Evolutionary conservation across 352 stramenopile genomes (phyloP), one percentile per base, ranked within the genome.

Genomic region (Phytophthora syringae): DNA sequence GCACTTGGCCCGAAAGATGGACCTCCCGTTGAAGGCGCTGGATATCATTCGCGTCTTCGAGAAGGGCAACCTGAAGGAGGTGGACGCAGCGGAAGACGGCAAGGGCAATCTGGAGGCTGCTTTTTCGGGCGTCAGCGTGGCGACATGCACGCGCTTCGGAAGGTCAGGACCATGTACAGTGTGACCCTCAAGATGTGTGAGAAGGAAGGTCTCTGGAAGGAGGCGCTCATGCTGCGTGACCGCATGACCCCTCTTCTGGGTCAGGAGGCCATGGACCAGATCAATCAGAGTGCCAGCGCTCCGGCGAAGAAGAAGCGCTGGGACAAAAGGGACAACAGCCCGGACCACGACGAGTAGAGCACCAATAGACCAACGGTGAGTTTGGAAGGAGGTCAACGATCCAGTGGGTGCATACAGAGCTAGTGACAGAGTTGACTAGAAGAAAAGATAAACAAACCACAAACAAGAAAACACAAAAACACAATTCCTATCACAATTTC

Each of bases 111-210:
- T 78, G 36, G 54, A 70, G 60, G 43, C 51, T 20, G 60, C 55
- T 21, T 75, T 28, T 28, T 66, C 37, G 52, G 62, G 9, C 70
- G 56, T 24, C 57, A 68, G 11, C 53, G 25, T 3, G 28, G 63
- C 20, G 74, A 84, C 50, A 15, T 37, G 24, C 72, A 69, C 36
- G 70, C 69, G n/a, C 51, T 80, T n/a, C 69, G 48, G 28, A 83
- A 80, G 50, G 74, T 88, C 20, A 80, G 67, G 39, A 80, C 76
- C 11, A 82, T 91, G 71, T 91, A 89, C 72, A 75, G 49, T 40
- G 72, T 77, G 32, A 74, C 74, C 45, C 71, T 89, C 37, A 80
- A 77, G 58, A 49, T 67, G 15, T 83, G 70, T 44, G 82, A 91
- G 58, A 70, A 79, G 47, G 64, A 66, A 36, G 80, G 82, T 20